Percentiles rank a stretch among this genome's conserved stretches.
Evolutionary conservation across 169 alveolate genomes (phyloP).

Genomic region (Cryptosporidium canis): DNA sequence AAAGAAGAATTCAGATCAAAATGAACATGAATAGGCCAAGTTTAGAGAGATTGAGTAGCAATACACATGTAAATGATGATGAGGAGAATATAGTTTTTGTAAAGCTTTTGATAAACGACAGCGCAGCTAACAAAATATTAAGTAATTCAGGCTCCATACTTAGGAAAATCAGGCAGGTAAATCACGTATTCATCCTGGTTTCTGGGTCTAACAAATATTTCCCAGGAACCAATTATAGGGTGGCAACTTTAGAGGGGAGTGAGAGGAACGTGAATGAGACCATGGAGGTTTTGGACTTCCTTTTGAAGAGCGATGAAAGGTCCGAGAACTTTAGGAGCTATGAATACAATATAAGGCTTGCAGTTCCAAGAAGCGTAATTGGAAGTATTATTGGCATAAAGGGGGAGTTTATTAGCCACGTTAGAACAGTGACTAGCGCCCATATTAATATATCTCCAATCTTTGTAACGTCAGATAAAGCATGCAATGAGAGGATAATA

Average conservation of each 20-base stretch:
- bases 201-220: constrained; percentile 51
- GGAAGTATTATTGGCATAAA: constrained; percentile 70
- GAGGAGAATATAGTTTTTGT: constrained; percentile 22
- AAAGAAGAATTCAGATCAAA: neutral
- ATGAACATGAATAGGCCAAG: neutral
- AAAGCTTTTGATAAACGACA: constrained; percentile 42
- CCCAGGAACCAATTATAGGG: constrained; percentile 71
- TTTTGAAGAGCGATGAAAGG: neutral
- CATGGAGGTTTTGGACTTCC: constrained; percentile 33
- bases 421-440: constrained; percentile 46
- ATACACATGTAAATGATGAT: neutral
- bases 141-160: constrained; percentile 51
- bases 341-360: constrained; percentile 17
- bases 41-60: neutral
- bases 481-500: constrained; percentile 61
- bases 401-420: constrained; percentile 56
- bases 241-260: constrained; percentile 64
- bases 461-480: constrained; percentile 64
- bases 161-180: constrained; percentile 28
- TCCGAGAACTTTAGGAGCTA: neutral
- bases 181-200: constrained; percentile 51
- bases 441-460: constrained; percentile 67
- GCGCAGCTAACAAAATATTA: constrained; percentile 30
- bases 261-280: constrained; percentile 62
- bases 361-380: constrained; percentile 61